A percentile compares a stretch with the other conserved stretches of the same genome.
These are phyloP conservation scores for Penicillium digitatum DNA, from an alignment of 2,329 filamentous ascomycete genomes.

Conservation along the genomic window DNA sequence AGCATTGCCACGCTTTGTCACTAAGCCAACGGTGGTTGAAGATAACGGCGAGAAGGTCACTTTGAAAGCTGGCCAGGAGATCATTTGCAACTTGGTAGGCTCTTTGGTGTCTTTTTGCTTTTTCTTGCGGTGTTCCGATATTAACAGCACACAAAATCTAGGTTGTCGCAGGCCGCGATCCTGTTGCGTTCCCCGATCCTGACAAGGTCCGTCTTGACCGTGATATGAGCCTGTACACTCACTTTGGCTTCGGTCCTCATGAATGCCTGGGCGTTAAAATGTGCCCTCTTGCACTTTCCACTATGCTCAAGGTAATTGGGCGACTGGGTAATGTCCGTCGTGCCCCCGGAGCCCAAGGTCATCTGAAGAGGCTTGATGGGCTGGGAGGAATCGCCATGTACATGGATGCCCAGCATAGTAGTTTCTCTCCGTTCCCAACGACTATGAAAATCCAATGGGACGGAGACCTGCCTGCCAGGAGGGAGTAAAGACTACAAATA, in stretches of 20 bases:
- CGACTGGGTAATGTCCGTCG: slow-evolving; percentile 42
- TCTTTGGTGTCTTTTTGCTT: neutral
- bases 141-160: slow-evolving; percentile 11
- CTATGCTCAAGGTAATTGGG: slow-evolving; percentile 42
- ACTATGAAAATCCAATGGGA: slow-evolving; percentile 47
- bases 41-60: slow-evolving; percentile 33
- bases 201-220: slow-evolving; percentile 57
- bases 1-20: slow-evolving; percentile 35
- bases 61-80: slow-evolving; percentile 35
- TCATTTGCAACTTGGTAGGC: slow-evolving; percentile 39
- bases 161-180: slow-evolving; percentile 37
- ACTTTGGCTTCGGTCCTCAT: slow-evolving; percentile 62
- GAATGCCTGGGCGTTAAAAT: slow-evolving; percentile 53
- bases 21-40: slow-evolving; percentile 32
- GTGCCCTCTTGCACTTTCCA: slow-evolving; percentile 34
- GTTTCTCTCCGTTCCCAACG: slow-evolving; percentile 42
- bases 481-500: neutral
- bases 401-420: slow-evolving; percentile 44
- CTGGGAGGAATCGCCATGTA: slow-evolving; percentile 43
- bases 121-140: neutral
- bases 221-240: slow-evolving; percentile 60
- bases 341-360: slow-evolving; percentile 40
- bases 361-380: slow-evolving; percentile 39
- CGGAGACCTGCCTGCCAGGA: slow-evolving; percentile 31
- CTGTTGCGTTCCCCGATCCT: slow-evolving; percentile 38